Percentiles rank a stretch among this genome's conserved stretches.
phyloP scores from a whole-genome alignment of 768 basidiomycete genomes.

The Suillus clintonianus region DNA sequence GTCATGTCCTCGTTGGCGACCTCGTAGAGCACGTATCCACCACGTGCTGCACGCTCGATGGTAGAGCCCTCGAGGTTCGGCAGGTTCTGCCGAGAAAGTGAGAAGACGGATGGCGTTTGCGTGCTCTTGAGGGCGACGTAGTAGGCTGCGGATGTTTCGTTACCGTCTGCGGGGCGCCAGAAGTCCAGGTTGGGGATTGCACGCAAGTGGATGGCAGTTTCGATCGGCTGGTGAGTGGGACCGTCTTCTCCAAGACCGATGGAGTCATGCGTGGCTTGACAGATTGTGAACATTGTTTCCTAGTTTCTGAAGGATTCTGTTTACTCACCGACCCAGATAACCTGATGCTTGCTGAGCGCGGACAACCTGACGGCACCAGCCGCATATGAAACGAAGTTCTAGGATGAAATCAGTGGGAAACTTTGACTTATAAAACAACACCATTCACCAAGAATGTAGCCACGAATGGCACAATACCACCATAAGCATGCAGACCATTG shows the following conservation, averaged over 20 bases:
- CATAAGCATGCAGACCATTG: conserved; percentile 89
- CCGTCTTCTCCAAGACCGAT: conserved; percentile 94
- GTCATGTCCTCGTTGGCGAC: conserved; percentile 81
- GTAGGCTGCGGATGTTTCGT: conserved; percentile 96
- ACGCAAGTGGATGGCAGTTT: conserved; percentile 84
- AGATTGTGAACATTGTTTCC: background rate
- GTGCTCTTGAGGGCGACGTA: conserved; percentile 72
- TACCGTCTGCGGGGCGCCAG: conserved; percentile 93
- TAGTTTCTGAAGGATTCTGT: background rate
- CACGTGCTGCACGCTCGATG: conserved; percentile 79
- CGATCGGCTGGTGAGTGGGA: conserved; percentile 94
- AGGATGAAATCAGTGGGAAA: conserved; percentile 10
- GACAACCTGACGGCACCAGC: conserved; percentile 91
- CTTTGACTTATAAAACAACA: background rate
- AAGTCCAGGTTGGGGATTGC: conserved; percentile 91
- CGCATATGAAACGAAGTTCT: conserved; percentile 95
- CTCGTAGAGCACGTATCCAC: conserved; percentile 90
- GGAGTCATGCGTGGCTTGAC: conserved; percentile 87
- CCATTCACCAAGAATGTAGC: conserved; percentile 83
- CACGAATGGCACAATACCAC: conserved; percentile 86
- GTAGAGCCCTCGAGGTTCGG: conserved; percentile 89
- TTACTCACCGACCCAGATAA: conserved; percentile 87
- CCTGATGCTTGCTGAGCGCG: conserved; percentile 85
- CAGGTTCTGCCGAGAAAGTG: conserved; percentile 86
- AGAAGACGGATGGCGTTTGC: conserved; percentile 80